phyloP scores from a whole-genome alignment of 768 basidiomycete genomes.

The Tricholoma sp. region DNA sequence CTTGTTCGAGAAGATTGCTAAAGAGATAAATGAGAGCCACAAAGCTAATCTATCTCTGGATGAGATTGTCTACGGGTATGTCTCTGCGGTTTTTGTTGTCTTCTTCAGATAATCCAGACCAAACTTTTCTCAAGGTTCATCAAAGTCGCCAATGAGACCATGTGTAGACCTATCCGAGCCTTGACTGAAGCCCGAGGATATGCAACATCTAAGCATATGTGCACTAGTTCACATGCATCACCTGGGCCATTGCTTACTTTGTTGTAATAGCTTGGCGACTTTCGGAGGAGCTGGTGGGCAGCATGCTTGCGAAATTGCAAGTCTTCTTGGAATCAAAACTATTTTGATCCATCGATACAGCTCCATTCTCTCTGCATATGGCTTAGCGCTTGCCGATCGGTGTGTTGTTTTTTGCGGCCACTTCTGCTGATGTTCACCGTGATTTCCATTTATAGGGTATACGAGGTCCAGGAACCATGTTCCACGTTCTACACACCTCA shows the following conservation, averaged over 20 bases:
- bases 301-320: conserved; percentile 90
- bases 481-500: conserved; percentile 70
- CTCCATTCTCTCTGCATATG: conserved; percentile 91
- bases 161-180: conserved; percentile 90
- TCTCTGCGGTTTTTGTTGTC: not conserved
- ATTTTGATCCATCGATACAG: conserved; percentile 89
- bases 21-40: conserved; percentile 65
- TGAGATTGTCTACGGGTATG: conserved; percentile 86
- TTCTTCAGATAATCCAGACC: not conserved
- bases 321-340: conserved; percentile 79
- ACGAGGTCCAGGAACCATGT: conserved; percentile 85
- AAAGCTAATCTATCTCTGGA: conserved; percentile 62
- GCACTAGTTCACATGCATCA: conserved; percentile 8
- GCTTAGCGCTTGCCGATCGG: conserved; percentile 85
- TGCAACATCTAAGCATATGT: conserved; percentile 73
- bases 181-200: conserved; percentile 88
- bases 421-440: not conserved
- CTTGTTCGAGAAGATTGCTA: conserved; percentile 64
- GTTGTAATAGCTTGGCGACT: conserved; percentile 58
- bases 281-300: conserved; percentile 92
- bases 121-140: conserved; percentile 59
- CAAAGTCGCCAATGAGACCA: conserved; percentile 95
- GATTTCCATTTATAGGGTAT: conserved; percentile 45
- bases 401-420: conserved; percentile 13
- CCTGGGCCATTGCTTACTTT: not conserved